Evolutionary conservation across 805 yeast genomes (phyloP).

Genomic region (Scheffersomyces lignosus): DNA sequence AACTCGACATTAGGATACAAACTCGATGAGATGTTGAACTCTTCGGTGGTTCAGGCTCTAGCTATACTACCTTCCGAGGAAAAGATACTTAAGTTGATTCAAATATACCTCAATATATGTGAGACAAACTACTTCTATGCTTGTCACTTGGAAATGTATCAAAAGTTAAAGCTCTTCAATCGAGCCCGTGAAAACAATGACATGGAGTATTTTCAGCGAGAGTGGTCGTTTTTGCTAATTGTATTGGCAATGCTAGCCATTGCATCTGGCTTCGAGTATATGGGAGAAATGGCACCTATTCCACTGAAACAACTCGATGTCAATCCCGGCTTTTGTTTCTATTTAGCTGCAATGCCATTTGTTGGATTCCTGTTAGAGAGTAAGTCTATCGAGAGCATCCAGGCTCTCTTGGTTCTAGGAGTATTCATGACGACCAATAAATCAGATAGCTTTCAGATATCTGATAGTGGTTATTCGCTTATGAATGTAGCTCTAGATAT

Average conservation of each 20-base stretch:
- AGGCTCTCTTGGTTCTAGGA: constrained; percentile 13
- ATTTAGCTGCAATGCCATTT: constrained; percentile 13
- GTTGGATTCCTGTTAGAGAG: constrained; percentile 14
- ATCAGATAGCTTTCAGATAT: constrained; percentile 10
- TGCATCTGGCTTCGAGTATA: constrained; percentile 14
- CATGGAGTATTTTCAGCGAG: constrained; percentile 6
- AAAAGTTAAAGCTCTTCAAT: constrained; percentile 6
- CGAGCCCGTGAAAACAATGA: constrained; percentile 4
- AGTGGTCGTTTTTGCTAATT: constrained; percentile 12
- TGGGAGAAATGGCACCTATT: constrained; percentile 6
- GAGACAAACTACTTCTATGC: constrained; percentile 16
- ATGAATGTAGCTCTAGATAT: constrained; percentile 14
- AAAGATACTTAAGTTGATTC: constrained; percentile 6
- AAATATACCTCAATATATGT: constrained; percentile 13
- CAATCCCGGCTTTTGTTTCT: constrained; percentile 14
- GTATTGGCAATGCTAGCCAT: constrained; percentile 11
- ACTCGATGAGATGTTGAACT: constrained; percentile 4
- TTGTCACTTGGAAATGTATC: constrained; percentile 8
- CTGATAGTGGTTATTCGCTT: constrained; percentile 15
- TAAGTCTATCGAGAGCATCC: constrained; percentile 13
- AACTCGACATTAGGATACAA: too few relatives aligned
- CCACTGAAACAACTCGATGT: constrained; percentile 6
- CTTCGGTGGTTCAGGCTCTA: constrained; percentile 10
- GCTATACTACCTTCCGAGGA: constrained; percentile 10
- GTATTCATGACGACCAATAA: constrained; percentile 18